These are phyloP conservation scores for Euclidium syriacum DNA, from an alignment of 345 rosid genomes.

Conservation along the genomic window DNA sequence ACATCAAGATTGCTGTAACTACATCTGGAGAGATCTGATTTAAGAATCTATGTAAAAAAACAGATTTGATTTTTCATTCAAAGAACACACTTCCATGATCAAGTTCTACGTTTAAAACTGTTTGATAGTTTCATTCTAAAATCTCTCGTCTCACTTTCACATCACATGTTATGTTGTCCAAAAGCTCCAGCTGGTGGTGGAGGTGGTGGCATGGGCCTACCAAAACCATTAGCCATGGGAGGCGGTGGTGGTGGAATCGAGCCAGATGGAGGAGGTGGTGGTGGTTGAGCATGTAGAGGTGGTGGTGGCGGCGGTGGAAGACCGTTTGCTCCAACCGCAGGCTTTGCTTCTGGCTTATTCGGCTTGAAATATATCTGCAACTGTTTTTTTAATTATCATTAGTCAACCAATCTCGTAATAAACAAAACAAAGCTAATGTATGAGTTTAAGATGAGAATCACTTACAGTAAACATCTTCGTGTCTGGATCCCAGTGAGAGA, in stretches of 20 bases:
- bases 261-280: slow-evolving; percentile 68
- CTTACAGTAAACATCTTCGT: slow-evolving; percentile 97
- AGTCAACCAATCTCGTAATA: background rate
- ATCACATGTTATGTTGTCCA: slow-evolving; percentile 40
- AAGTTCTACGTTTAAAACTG: background rate
- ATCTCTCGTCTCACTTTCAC: slow-evolving; percentile 15
- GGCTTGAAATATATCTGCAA: slow-evolving; percentile 83
- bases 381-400: slow-evolving; percentile 32
- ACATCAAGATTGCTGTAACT: background rate
- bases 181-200: slow-evolving; percentile 73
- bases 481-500: slow-evolving; percentile 99
- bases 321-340: slow-evolving; percentile 60
- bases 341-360: slow-evolving; percentile 76
- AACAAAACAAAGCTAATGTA: background rate
- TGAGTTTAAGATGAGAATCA: background rate
- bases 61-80: background rate
- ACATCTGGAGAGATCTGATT: background rate
- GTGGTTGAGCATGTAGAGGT: slow-evolving; percentile 61
- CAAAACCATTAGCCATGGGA: slow-evolving; percentile 66
- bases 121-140: background rate
- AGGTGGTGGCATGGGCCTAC: slow-evolving; percentile 70
- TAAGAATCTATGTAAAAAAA: slow-evolving; percentile 14
- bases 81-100: background rate
- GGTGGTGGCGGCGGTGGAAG: slow-evolving; percentile 61
- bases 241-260: slow-evolving; percentile 77